phyloP scores from a whole-genome alignment of 1,139 yeast species.

The Yamadazyma buinensis region DNA sequence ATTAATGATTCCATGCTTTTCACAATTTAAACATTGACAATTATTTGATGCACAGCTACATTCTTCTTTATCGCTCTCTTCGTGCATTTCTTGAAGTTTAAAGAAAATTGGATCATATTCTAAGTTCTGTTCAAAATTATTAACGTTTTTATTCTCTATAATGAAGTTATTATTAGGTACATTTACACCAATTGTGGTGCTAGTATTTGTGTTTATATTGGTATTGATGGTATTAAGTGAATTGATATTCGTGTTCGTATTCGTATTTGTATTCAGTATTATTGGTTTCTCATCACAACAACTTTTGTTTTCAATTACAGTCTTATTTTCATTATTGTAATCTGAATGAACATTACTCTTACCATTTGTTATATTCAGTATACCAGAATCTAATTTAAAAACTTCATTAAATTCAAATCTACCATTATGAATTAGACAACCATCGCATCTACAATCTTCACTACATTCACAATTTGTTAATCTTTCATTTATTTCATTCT shows the following conservation, averaged over 20 bases:
- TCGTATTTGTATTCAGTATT: background rate
- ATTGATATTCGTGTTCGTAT: background rate
- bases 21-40: conserved; percentile 53
- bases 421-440: conserved; percentile 42
- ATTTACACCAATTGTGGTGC: background rate
- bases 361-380: background rate
- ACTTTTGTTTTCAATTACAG: background rate
- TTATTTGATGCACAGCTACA: conserved; percentile 45
- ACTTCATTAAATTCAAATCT: conserved; percentile 13
- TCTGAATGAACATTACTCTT: background rate
- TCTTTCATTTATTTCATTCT: conserved; percentile 23
- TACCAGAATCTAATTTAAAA: background rate
- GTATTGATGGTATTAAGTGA: background rate
- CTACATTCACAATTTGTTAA: conserved; percentile 23
- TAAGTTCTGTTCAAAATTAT: too few species aligned
- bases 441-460: conserved; percentile 41
- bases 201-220: background rate
- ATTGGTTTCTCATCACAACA: background rate
- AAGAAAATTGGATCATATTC: too few species aligned
- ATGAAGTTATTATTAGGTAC: too few species aligned
- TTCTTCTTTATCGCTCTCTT: conserved; percentile 5
- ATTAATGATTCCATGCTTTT: conserved; percentile 50
- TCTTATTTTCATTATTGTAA: background rate
- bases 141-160: background rate
- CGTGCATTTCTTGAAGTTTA: background rate